These are phyloP conservation scores for Trichoderma atrobrunneum DNA, from an alignment of 2,329 filamentous ascomycete species.

Conservation along the genomic window DNA sequence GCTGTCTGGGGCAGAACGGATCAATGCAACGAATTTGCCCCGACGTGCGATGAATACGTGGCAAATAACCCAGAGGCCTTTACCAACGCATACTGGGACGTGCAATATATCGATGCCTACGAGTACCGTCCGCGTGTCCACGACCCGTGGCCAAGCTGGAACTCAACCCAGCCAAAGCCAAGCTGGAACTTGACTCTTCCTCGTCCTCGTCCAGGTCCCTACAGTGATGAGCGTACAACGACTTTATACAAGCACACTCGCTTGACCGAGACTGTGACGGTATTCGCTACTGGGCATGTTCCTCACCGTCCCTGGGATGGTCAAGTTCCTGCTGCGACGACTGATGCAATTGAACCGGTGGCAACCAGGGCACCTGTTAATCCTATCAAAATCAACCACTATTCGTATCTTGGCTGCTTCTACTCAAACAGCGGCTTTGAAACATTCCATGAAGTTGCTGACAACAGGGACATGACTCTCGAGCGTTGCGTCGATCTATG, in stretches of 20 bases:
- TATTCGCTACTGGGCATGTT: neutral
- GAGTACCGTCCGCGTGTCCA: constrained; percentile 16
- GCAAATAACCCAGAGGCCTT: constrained; percentile 45
- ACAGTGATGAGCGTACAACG: constrained; percentile 25
- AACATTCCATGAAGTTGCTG: constrained; percentile 33
- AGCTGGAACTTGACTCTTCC: neutral
- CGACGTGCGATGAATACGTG: constrained; percentile 48
- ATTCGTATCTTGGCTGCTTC: constrained; percentile 43
- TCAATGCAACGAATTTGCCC: constrained; percentile 39
- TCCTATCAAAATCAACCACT: constrained; percentile 34
- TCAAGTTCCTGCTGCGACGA: constrained; percentile 3
- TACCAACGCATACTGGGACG: constrained; percentile 47
- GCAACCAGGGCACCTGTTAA: constrained; percentile 26
- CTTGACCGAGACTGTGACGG: constrained; percentile 30
- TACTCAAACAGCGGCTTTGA: constrained; percentile 36
- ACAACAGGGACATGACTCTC: constrained; percentile 39
- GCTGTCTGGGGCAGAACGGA: constrained; percentile 41
- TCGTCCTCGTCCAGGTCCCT: neutral
- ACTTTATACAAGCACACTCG: constrained; percentile 28
- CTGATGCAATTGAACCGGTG: constrained; percentile 1
- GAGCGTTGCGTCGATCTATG: constrained; percentile 40
- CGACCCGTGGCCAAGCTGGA: neutral
- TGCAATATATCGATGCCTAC: constrained; percentile 54
- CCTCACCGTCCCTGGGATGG: constrained; percentile 4
- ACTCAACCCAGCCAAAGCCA: neutral